Conservation (phyloP, 129 eudicot species). For the Oenanthe sinensis region DNA sequence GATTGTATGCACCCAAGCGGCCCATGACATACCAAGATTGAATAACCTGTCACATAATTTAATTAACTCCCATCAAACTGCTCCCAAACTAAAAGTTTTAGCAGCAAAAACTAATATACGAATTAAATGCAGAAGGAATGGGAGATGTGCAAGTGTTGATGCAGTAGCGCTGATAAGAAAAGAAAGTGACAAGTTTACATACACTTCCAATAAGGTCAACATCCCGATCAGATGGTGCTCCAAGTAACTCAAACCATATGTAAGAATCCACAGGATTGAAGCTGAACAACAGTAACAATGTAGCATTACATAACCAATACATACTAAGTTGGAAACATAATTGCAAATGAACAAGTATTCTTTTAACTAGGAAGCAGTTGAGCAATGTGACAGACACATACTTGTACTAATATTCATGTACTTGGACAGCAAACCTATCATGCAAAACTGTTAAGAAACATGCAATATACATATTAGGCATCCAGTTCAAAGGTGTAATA, state of each 20-base stretch:
- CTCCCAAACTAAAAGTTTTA: neutral
- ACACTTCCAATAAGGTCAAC: slow-evolving; percentile 93
- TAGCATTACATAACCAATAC: slow-evolving; percentile 3
- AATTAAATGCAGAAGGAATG: neutral
- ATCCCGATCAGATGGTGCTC: slow-evolving; percentile 87
- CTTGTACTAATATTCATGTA: neutral
- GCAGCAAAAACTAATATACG: neutral
- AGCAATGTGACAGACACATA: neutral
- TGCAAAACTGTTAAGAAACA: neutral
- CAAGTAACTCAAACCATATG: slow-evolving; percentile 83
- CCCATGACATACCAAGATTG: slow-evolving; percentile 99
- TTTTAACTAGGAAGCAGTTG: neutral
- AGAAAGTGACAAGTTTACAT: slow-evolving; percentile 25
- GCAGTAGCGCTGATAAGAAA: neutral
- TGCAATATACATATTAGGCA: neutral
- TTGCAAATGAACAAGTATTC: neutral
- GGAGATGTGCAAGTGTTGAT: neutral
- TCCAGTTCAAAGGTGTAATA: neutral
- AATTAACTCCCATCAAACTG: slow-evolving; percentile 7
- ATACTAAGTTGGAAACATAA: neutral
- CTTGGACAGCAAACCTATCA: neutral
- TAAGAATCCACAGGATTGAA: slow-evolving; percentile 86
- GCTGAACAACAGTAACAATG: slow-evolving; percentile 39
- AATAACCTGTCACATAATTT: slow-evolving; percentile 56
- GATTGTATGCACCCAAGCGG: slow-evolving; percentile 80